phyloP scores from a whole-genome alignment of 2,329 filamentous ascomycete species.

The Fusarium sambucinum region DNA sequence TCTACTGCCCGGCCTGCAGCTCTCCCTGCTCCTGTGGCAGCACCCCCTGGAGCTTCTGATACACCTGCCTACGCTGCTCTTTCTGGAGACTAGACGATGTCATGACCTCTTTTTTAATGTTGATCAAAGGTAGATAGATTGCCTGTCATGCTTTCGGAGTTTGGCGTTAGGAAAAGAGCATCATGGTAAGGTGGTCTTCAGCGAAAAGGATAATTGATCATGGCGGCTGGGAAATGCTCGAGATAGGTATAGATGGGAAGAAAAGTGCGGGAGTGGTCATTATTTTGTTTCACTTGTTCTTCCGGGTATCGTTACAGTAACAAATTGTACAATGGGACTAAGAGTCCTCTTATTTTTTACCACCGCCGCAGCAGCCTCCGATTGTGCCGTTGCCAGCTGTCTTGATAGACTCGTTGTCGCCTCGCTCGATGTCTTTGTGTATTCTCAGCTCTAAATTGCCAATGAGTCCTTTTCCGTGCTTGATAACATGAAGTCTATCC shows the following conservation, averaged over 20 bases:
- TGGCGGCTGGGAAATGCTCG: slow-evolving; percentile 17
- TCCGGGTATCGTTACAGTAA: slow-evolving; percentile 52
- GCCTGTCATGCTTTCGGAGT: slow-evolving; percentile 47
- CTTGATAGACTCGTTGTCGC: slow-evolving; percentile 93
- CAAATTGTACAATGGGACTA: slow-evolving; percentile 46
- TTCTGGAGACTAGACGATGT: slow-evolving; percentile 74
- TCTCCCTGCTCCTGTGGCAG: slow-evolving; percentile 66
- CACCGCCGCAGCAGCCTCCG: slow-evolving; percentile 49
- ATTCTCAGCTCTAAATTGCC: slow-evolving; percentile 80
- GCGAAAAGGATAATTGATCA: slow-evolving; percentile 37
- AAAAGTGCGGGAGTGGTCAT: slow-evolving; percentile 37
- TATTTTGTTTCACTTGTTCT: slow-evolving; percentile 40
- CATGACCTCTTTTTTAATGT: slow-evolving; percentile 37
- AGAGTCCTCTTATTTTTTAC: slow-evolving; percentile 46
- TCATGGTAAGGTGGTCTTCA: slow-evolving; percentile 29
- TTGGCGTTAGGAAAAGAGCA: slow-evolving; percentile 34
- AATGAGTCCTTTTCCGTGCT: slow-evolving; percentile 5
- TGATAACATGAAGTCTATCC: neutral
- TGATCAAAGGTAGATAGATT: slow-evolving; percentile 17
- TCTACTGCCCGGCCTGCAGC: slow-evolving; percentile 42
- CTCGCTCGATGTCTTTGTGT: slow-evolving; percentile 89
- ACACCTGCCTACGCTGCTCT: slow-evolving; percentile 84
- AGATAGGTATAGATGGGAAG: slow-evolving; percentile 26
- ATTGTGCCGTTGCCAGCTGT: slow-evolving; percentile 59
- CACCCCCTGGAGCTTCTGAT: slow-evolving; percentile 83